Base-by-base conservation (phyloP, 2,329 filamentous ascomycete genomes). In the Xylariomycetidae sp. region DNA sequence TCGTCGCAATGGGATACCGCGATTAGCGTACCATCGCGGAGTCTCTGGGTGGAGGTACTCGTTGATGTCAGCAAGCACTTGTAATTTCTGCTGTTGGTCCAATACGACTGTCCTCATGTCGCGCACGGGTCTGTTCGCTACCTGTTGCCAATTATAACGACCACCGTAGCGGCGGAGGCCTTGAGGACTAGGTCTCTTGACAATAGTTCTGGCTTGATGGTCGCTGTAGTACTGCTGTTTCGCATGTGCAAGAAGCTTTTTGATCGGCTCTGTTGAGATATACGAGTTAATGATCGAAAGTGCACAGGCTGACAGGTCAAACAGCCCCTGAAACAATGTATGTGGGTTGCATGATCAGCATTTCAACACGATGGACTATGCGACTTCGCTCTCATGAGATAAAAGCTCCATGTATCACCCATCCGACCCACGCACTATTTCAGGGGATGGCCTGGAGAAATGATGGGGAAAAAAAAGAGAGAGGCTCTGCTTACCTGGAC, bases 31-130 rank as follows among this genome's bases (percentile, higher is more conserved):
- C 82, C 84, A 90, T 8, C 70, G 67, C 2, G 78, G 74, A 0
- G 79, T 85, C 1, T 69, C 64, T 0, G 85, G 83, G 34, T 87
- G 77, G 0, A 92, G 66, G 43, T 87, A 90, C 47, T 88, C 84
- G 45, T 85, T 85, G 49, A 90, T 81, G 48, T 92, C 86, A 16
- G 65, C 64, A 8, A 89, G 60, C 4, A 90, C 68, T 19, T 70
- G 67, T 2, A 70, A 63, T 58, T 89, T 90, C 50, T 85, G 74
- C 28, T 68, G 57, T 7, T 70, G 63, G 42, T 87, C 82, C 4
- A 92, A 68, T 3, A 88, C 80, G 1, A 94, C 85, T 0, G 85
- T 90, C 31, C 72, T 69, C 66, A 90, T 83, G 1, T 82, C 80
- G 12, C 85, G 66, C 6, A 81, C 77, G 0, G 84, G 83, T 2